A percentile compares a stretch with the other conserved stretches of the same genome.
Conservation (phyloP, 139 green algal genomes). For the Picochlorum costavermella region DNA sequence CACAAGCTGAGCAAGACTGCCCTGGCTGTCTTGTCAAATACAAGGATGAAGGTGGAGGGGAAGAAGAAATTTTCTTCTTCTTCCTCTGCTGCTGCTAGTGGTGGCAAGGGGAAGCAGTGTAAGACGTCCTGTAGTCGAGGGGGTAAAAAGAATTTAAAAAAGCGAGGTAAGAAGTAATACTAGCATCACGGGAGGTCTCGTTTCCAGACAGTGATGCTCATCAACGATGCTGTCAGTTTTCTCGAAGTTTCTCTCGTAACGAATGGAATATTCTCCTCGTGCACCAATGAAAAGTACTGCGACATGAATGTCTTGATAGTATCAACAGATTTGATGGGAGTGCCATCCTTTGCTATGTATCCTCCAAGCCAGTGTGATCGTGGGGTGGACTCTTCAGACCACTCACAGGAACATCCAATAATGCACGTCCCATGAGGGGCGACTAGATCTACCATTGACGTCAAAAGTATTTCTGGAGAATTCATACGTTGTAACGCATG, state of each 20-base stretch:
- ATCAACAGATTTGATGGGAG: conserved; percentile 28
- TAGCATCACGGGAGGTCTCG: background rate
- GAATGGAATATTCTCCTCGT: conserved; percentile 41
- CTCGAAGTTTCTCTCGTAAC: conserved; percentile 50
- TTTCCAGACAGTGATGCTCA: conserved; percentile 35
- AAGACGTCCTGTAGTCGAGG: background rate
- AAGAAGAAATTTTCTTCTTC: conserved; percentile 3
- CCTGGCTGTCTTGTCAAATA: conserved; percentile 22
- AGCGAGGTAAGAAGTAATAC: background rate
- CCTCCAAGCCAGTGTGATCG: conserved; percentile 51
- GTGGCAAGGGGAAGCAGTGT: conserved; percentile 1
- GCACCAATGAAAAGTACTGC: conserved; percentile 26
- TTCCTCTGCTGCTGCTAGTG: background rate
- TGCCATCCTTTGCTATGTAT: conserved; percentile 20
- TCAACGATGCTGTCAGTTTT: conserved; percentile 57
- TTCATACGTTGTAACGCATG: conserved; percentile 67
- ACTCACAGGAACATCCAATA: conserved; percentile 58
- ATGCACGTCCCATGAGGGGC: conserved; percentile 43
- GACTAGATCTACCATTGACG: conserved; percentile 31
- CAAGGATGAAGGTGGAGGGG: conserved; percentile 20
- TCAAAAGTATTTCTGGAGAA: conserved; percentile 46
- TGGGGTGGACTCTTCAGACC: conserved; percentile 54
- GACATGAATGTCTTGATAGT: conserved; percentile 23
- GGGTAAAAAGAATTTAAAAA: background rate
- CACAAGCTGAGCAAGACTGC: conserved; percentile 26